phyloP scores from a whole-genome alignment of 208 protist genomes.

The Porcisia hertigi region DNA sequence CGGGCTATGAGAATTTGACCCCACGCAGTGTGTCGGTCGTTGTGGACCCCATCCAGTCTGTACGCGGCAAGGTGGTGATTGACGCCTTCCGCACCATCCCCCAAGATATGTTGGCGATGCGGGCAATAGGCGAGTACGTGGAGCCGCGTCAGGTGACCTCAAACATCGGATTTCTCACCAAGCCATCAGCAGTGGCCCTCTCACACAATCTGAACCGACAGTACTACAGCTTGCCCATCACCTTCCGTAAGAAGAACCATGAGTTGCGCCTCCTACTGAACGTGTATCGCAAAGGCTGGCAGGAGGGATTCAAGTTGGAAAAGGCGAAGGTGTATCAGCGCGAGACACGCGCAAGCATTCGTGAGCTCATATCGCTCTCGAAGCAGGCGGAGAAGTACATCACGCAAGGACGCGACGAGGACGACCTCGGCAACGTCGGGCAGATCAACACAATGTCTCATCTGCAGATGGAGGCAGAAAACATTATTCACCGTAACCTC shows the following conservation, averaged over 20 bases:
- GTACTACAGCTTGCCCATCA: constrained; percentile 99
- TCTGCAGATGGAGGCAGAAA: constrained; percentile 78
- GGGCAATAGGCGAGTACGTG: constrained; percentile 71
- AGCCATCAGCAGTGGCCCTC: constrained; percentile 97
- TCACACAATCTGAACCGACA: constrained; percentile 98
- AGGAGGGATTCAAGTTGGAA: constrained; percentile 94
- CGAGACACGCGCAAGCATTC: constrained; percentile 74
- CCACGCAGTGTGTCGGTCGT: constrained; percentile 99
- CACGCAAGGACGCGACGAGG: constrained; percentile 80
- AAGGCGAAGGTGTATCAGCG: constrained; percentile 65
- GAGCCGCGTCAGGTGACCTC: constrained; percentile 99
- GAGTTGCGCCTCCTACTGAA: constrained; percentile 99
- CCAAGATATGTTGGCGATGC: constrained; percentile 87
- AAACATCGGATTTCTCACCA: constrained; percentile 99
- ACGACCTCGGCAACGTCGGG: constrained; percentile 86
- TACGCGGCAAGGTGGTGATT: constrained; percentile 99
- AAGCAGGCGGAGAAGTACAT: constrained; percentile 86
- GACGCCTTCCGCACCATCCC: constrained; percentile 99
- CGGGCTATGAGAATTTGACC: constrained; percentile 97
- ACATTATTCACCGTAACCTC: constrained; percentile 76
- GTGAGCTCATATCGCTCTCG: constrained; percentile 67
- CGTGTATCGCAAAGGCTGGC: constrained; percentile 99
- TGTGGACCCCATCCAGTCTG: constrained; percentile 99
- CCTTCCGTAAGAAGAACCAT: constrained; percentile 99
- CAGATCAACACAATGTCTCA: constrained; percentile 80